Base-by-base conservation (phyloP, 495 filamentous ascomycete genomes). In the Annulohypoxylon bovei region DNA sequence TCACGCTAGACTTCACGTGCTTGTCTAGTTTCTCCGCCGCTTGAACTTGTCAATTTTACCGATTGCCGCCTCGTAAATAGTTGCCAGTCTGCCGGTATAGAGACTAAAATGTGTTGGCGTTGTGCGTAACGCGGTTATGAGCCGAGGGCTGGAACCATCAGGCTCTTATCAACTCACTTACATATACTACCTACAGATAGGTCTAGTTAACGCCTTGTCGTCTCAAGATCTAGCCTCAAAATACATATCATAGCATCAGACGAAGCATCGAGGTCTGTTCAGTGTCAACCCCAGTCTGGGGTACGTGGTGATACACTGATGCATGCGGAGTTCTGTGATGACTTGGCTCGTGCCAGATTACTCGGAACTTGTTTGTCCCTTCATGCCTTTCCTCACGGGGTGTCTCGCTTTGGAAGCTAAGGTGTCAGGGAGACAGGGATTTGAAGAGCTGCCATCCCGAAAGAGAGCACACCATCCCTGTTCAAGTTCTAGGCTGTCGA, bases 301-400 rank as follows among this genome's bases (percentile, higher is more conserved):
- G 44, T 60, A 59, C 54, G 27, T 53, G 18, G 40, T 39, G 18
- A 55, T 23, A 49, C 33, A 61, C 60, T 53, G 55, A 73, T 58
- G 39, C 56, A 55, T 62, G 62, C 62, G 62, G 67, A 72, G 69
- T 52, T 58, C 47, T 55, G 18, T 61, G 55, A 30, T 68, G 62
- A 72, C 65, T 68, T 72, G 62, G 67, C 71, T 70, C 67, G 66
- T 70, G 71, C 67, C 66, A 73, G 66, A 67, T 63, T 55, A 39
- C 62, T 73, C 71, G 71, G 71, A 73, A 70, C 62, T 66, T 68
- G 56, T 52, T 49, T 59, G 42, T 63, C 67, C 71, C 67, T 67
- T 67, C 18, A 71, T 67, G 68, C 68, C 62, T 61, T 67, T 71
- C 52, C 33, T 56, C 64, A 68, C 65, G 65, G 65, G 57, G 65